These are phyloP conservation scores for Austroboletus festivus DNA, from an alignment of 768 basidiomycete genomes.

Conservation along the genomic window DNA sequence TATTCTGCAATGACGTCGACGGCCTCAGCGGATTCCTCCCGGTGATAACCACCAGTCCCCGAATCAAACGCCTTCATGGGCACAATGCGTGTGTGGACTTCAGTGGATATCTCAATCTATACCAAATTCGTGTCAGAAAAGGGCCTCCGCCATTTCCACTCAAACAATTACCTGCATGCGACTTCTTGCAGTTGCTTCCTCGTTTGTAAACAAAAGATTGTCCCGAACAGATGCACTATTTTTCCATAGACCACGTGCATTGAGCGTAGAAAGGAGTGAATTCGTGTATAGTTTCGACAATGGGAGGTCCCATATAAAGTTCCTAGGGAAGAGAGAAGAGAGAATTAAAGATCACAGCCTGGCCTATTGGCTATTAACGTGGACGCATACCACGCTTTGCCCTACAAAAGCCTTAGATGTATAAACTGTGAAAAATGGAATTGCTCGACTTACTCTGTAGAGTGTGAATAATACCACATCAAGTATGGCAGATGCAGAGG, in stretches of 20 bases:
- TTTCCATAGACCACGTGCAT: constrained; percentile 25
- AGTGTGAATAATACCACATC: constrained; percentile 27
- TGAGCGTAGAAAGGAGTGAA: constrained; percentile 17
- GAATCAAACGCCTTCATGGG: constrained; percentile 1
- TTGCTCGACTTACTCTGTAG: constrained; percentile 7
- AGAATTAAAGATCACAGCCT: background rate
- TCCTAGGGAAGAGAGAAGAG: background rate
- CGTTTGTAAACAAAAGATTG: constrained; percentile 9
- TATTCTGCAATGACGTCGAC: background rate
- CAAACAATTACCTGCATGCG: constrained; percentile 5
- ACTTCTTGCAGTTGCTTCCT: background rate
- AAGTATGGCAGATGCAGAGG: constrained; percentile 10
- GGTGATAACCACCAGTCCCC: background rate
- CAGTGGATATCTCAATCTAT: constrained; percentile 4
- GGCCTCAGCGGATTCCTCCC: background rate
- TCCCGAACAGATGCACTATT: background rate
- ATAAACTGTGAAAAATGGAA: background rate
- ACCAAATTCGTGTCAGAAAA: background rate
- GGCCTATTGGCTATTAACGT: background rate
- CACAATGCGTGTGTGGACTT: background rate
- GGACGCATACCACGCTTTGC: constrained; percentile 4
- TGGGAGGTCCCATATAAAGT: constrained; percentile 24
- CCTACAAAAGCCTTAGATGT: background rate
- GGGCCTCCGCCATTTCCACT: background rate
- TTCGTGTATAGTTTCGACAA: constrained; percentile 29